Evolutionary conservation across 1,284 basidiomycete species (phyloP).

Genomic region (Trametes hirsuta): DNA sequence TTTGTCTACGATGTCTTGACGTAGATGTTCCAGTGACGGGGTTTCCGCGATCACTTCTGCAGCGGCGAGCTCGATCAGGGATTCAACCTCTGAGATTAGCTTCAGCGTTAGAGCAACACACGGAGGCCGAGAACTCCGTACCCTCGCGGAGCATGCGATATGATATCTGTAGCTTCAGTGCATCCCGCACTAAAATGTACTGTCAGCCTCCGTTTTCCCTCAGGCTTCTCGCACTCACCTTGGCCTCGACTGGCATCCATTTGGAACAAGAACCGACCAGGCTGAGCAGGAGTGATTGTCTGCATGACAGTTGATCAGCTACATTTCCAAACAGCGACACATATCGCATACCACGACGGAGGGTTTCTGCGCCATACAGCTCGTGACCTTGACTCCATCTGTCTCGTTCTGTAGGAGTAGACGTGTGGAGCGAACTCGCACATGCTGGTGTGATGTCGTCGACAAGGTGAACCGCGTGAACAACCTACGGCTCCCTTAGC

Average conservation of each 20-base stretch:
- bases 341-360: constrained; percentile 31
- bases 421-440: constrained; percentile 64
- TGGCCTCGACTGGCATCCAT: constrained; percentile 62
- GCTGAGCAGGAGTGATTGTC: constrained; percentile 71
- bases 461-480: constrained; percentile 84
- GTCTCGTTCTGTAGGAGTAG: constrained; percentile 48
- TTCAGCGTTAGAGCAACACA: background rate
- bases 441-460: constrained; percentile 68
- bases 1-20: constrained; percentile 47
- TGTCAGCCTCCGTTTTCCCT: background rate
- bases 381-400: constrained; percentile 53
- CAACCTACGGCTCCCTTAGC: constrained; percentile 47
- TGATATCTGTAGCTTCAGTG: constrained; percentile 61
- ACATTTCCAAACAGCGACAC: background rate
- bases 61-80: constrained; percentile 56
- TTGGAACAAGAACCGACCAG: constrained; percentile 74
- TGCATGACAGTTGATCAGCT: constrained; percentile 34
- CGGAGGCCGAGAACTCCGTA: constrained; percentile 29
- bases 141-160: constrained; percentile 81
- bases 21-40: constrained; percentile 31
- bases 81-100: constrained; percentile 56
- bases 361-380: constrained; percentile 45
- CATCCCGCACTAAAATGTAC: constrained; percentile 53
- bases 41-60: constrained; percentile 42
- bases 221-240: constrained; percentile 44